Percentiles rank a stretch among this genome's conserved stretches.
Conservation (phyloP, 306 rosid genomes). For the Carpinus viminea region DNA sequence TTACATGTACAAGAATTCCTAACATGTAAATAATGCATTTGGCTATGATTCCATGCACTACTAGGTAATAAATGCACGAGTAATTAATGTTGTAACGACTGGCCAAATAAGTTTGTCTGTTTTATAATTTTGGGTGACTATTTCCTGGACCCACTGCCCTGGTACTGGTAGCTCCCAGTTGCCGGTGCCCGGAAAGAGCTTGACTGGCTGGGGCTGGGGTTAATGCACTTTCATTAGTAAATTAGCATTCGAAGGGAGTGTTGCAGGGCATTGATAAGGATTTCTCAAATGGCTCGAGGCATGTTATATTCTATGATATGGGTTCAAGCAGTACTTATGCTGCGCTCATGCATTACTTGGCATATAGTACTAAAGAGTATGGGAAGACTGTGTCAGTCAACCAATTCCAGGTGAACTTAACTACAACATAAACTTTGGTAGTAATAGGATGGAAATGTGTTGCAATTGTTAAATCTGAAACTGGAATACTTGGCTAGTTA, state of each 20-base stretch:
- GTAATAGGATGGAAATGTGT: not conserved
- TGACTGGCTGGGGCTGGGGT: conserved; percentile 52
- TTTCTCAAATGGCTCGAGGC: conserved; percentile 77
- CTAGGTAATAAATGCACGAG: too few species aligned
- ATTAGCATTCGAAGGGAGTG: conserved; percentile 94
- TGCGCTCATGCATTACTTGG: conserved; percentile 78
- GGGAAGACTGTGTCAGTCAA: conserved; percentile 78
- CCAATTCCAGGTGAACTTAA: conserved; percentile 79
- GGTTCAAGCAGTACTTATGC: conserved; percentile 93
- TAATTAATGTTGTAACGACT: too few species aligned
- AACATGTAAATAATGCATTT: too few species aligned
- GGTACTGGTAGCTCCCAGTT: conserved; percentile 11
- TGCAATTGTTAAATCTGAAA: not conserved
- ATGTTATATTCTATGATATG: conserved; percentile 93
- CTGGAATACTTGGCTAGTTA: not conserved
- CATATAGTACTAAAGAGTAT: conserved; percentile 75
- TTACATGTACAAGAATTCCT: too few species aligned
- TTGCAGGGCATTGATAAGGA: conserved; percentile 96
- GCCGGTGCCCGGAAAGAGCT: conserved; percentile 19
- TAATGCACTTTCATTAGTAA: conserved; percentile 77
- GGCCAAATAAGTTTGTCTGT: too few species aligned
- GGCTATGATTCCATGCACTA: too few species aligned
- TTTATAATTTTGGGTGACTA: not conserved
- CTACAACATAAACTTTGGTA: not conserved
- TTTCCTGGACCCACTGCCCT: conserved; percentile 11